Evolutionary conservation across 345 rosid genomes (phyloP).

Genomic region (Arabidopsis arenosa): DNA sequence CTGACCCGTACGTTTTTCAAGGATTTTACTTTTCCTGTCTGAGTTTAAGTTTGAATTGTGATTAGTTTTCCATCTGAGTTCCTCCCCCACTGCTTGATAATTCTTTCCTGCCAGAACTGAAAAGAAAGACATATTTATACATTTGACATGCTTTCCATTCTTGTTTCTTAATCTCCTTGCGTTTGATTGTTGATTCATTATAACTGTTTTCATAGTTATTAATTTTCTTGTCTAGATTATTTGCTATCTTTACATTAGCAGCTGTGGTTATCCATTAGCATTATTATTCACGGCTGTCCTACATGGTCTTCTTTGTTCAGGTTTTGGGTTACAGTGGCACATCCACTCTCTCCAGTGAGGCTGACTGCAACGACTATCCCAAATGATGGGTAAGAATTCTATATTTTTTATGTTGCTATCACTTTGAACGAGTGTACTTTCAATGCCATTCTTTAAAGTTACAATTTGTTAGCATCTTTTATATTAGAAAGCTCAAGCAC

Average conservation of each 20-base stretch:
- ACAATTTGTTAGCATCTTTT: background rate
- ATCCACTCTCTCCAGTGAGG: slow-evolving; percentile 77
- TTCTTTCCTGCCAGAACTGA: background rate
- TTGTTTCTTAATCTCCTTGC: slow-evolving; percentile 11
- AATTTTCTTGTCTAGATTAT: background rate
- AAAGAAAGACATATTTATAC: background rate
- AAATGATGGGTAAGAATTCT: slow-evolving; percentile 74
- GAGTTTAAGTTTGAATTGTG: slow-evolving; percentile 22
- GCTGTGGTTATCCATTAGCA: background rate
- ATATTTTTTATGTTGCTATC: slow-evolving; percentile 1
- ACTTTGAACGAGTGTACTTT: slow-evolving; percentile 7
- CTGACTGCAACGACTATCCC: slow-evolving; percentile 58
- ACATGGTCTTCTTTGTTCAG: slow-evolving; percentile 52
- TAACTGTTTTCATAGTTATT: background rate
- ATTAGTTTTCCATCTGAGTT: background rate
- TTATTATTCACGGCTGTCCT: background rate
- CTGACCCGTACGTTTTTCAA: slow-evolving; percentile 86
- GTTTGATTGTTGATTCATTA: background rate
- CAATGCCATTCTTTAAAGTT: slow-evolving; percentile 9
- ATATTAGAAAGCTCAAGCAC: slow-evolving; percentile 5
- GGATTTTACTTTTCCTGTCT: slow-evolving; percentile 2
- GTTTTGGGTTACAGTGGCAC: slow-evolving; percentile 71
- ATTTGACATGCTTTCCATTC: slow-evolving; percentile 10
- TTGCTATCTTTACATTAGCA: background rate
- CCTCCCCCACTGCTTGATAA: background rate